Percentiles rank a stretch among this genome's conserved stretches.
phyloP scores from a whole-genome alignment of 2,329 filamentous ascomycete species.

The Apiospora sp. region DNA sequence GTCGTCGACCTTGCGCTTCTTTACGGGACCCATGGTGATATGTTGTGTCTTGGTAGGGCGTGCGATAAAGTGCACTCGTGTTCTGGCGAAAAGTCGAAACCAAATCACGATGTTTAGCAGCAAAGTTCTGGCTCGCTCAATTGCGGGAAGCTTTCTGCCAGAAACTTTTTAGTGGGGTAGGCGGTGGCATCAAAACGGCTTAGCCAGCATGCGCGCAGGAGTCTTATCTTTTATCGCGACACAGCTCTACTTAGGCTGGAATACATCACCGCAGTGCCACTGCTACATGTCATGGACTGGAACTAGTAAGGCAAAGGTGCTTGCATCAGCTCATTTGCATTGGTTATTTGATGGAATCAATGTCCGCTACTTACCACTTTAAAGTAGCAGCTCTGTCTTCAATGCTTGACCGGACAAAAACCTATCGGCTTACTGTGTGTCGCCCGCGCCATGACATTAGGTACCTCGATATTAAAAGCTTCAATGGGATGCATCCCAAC shows the following conservation, averaged over 20 bases:
- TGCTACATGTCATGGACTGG: neutral
- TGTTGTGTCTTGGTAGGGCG: neutral
- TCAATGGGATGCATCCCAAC: neutral
- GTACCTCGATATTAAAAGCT: no score
- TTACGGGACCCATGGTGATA: constrained; percentile 3
- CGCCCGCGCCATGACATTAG: no score
- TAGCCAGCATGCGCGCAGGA: neutral
- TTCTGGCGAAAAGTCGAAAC: constrained; percentile 7
- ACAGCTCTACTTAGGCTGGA: neutral
- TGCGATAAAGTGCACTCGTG: neutral
- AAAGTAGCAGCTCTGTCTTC: no score
- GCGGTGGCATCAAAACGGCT: neutral
- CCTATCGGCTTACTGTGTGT: no score
- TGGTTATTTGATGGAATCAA: no score
- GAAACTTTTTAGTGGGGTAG: constrained; percentile 12
- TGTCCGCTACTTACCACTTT: no score
- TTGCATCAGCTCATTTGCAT: neutral
- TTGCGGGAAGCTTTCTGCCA: constrained; percentile 18
- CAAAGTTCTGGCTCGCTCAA: constrained; percentile 6
- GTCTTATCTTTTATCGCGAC: neutral
- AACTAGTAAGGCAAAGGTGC: neutral
- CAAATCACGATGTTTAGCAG: constrained; percentile 6
- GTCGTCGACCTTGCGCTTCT: constrained; percentile 60
- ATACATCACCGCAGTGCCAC: neutral
- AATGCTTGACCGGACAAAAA: no score